phyloP scores from a whole-genome alignment of 441 rosid species.

The Breynia disticha region DNA sequence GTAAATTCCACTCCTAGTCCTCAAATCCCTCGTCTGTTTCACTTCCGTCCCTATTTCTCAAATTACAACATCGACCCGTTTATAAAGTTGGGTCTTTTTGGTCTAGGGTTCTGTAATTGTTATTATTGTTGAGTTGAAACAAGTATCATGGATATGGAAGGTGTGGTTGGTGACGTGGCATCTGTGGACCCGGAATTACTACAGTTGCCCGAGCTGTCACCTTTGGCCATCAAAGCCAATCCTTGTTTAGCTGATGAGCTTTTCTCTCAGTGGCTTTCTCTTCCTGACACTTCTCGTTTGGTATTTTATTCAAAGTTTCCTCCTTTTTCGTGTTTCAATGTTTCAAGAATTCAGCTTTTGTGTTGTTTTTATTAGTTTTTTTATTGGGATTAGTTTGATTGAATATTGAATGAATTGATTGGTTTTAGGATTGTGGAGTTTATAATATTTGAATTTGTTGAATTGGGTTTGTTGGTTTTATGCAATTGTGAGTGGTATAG shows the following conservation, averaged over 20 bases:
- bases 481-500: no score
- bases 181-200: slow-evolving; percentile 53
- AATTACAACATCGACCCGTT: not conserved
- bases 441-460: no score
- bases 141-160: slow-evolving; percentile 44
- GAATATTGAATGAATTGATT: not conserved
- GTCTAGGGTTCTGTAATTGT: not conserved
- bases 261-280: slow-evolving; percentile 85
- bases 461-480: no score
- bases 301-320: slow-evolving; percentile 21
- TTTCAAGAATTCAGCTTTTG: not conserved
- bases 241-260: slow-evolving; percentile 45
- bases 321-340: not conserved
- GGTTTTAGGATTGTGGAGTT: no score
- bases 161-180: slow-evolving; percentile 25
- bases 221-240: slow-evolving; percentile 41
- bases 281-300: slow-evolving; percentile 54
- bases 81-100: not conserved
- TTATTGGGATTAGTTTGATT: not conserved
- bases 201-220: slow-evolving; percentile 65
- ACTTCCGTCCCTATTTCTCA: not conserved
- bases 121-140: not conserved
- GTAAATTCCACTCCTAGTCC: not conserved
- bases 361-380: not conserved
- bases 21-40: not conserved